These are phyloP conservation scores for Gleditsia sinensis DNA, from an alignment of 306 rosid species.

Conservation along the genomic window DNA sequence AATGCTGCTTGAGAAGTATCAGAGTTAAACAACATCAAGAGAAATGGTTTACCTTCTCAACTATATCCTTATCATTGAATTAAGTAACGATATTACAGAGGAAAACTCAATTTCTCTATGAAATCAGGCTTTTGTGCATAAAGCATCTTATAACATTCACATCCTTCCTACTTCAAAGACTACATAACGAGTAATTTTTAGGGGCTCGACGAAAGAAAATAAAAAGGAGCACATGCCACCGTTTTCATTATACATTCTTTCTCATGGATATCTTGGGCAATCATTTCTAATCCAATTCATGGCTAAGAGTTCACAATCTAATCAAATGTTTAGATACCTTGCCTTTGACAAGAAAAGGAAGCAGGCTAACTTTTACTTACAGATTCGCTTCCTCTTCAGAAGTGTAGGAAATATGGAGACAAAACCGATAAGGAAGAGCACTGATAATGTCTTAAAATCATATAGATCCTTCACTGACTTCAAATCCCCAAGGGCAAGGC, in stretches of 20 bases:
- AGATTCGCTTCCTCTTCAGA: constrained; percentile 85
- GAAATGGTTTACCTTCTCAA: too few relatives aligned
- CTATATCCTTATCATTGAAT: too few relatives aligned
- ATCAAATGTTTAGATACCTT: constrained; percentile 8
- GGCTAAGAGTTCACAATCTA: constrained; percentile 11
- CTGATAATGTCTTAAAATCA: constrained; percentile 80
- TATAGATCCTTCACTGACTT: constrained; percentile 88
- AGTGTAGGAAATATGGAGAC: constrained; percentile 71
- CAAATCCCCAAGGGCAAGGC: constrained; percentile 98
- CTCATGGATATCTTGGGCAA: constrained; percentile 22
- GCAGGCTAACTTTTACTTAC: constrained; percentile 53
- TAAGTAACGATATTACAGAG: constrained; percentile 34
- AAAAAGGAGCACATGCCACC: constrained; percentile 33
- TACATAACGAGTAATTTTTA: constrained; percentile 7
- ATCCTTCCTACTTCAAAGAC: constrained; percentile 25
- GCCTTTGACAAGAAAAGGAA: constrained; percentile 29
- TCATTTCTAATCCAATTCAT: constrained; percentile 18
- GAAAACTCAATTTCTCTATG: constrained; percentile 24
- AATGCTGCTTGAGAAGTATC: background rate
- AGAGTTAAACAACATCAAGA: background rate
- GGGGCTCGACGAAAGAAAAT: constrained; percentile 15
- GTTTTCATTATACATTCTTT: constrained; percentile 31
- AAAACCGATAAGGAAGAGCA: constrained; percentile 89
- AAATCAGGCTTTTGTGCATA: constrained; percentile 24
- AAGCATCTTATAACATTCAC: constrained; percentile 31